phyloP scores from a whole-genome alignment of 345 rosid genomes.

The Citrus maxima region DNA sequence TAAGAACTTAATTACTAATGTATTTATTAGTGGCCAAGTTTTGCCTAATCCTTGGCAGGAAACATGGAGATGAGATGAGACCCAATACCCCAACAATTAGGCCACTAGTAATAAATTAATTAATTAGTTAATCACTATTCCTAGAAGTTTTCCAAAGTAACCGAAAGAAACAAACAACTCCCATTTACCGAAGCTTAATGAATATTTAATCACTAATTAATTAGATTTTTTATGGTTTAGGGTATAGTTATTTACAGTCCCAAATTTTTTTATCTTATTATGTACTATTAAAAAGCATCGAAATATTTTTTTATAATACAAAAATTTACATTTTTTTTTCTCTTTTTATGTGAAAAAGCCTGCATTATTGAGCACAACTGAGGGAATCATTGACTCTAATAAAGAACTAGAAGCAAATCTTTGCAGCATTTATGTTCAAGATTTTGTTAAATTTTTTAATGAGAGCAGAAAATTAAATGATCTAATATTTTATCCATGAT shows the following conservation, averaged over 20 bases:
- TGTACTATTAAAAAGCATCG: too few species aligned
- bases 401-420: slow-evolving; percentile 20
- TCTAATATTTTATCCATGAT: neutral
- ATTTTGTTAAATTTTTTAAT: slow-evolving; percentile 14
- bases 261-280: neutral
- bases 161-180: neutral
- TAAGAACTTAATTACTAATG: neutral
- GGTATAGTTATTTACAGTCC: too few species aligned
- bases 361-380: slow-evolving; percentile 22
- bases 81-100: slow-evolving; percentile 17
- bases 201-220: neutral
- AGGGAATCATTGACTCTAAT: slow-evolving; percentile 23
- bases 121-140: neutral
- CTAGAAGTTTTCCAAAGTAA: slow-evolving; percentile 10
- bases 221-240: neutral
- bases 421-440: slow-evolving; percentile 21
- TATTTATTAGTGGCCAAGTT: slow-evolving; percentile 1
- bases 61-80: slow-evolving; percentile 22
- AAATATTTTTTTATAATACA: neutral
- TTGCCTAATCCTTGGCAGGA: slow-evolving; percentile 23
- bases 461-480: slow-evolving; percentile 4
- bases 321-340: too few species aligned
- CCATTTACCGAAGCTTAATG: slow-evolving; percentile 1
- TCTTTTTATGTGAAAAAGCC: neutral
- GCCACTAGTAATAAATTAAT: too few species aligned